Evolutionary conservation across 2,329 filamentous ascomycete species (phyloP).

Genomic region (Colletotrichum higginsianum): DNA sequence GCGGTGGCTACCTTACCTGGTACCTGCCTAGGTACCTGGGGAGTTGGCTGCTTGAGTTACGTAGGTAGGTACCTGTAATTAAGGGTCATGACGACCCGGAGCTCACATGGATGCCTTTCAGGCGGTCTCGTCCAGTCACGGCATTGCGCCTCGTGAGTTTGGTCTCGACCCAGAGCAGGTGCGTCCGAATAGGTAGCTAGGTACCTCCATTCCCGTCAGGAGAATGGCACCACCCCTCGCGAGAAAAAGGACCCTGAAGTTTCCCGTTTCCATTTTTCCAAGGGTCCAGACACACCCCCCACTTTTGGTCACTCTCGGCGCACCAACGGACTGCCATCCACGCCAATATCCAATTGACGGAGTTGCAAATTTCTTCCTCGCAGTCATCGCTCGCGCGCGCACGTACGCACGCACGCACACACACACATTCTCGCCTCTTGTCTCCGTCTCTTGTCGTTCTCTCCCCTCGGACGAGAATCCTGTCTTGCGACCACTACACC

Average conservation of each 20-base stretch:
- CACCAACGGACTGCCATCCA: constrained; percentile 39
- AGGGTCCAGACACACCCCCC: constrained; percentile 38
- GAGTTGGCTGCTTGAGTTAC: no score
- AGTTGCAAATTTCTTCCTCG: constrained; percentile 39
- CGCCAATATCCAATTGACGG: constrained; percentile 35
- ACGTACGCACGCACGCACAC: no score
- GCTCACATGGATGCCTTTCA: not conserved
- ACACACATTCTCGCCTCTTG: no score
- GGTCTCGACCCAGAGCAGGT: not conserved
- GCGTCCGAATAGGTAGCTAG: no score
- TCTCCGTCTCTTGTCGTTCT: not conserved
- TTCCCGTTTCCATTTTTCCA: constrained; percentile 35
- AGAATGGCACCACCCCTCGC: constrained; percentile 31
- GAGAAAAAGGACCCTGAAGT: constrained; percentile 39
- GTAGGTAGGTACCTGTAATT: not conserved
- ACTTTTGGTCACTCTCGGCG: constrained; percentile 25
- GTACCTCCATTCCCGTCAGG: no score
- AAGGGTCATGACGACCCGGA: not conserved
- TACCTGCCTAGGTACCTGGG: no score
- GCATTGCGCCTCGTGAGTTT: constrained; percentile 6
- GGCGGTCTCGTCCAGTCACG: constrained; percentile 16
- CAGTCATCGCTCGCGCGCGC: no score
- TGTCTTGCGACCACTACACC: constrained; percentile 4
- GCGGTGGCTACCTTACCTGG: no score
- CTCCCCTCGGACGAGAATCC: not conserved